Evolutionary conservation across 2,329 filamentous ascomycete species (phyloP).

Genomic region (Penicillium paneum): DNA sequence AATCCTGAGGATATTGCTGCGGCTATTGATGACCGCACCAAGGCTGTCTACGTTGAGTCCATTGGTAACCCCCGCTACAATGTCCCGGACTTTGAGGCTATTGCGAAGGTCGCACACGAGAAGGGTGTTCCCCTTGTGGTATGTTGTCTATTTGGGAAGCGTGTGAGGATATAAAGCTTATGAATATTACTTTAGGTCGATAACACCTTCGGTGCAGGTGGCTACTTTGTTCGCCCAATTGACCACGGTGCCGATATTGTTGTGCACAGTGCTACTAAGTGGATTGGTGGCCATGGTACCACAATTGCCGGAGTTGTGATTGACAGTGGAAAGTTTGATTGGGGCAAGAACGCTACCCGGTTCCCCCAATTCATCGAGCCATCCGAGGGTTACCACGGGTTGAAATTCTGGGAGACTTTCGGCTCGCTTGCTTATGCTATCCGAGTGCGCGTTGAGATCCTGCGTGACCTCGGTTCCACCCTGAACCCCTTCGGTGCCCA

Average conservation of each 20-base stretch:
- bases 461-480: slow-evolving; percentile 77
- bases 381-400: slow-evolving; percentile 82
- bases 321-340: slow-evolving; percentile 90
- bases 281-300: slow-evolving; percentile 94
- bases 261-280: slow-evolving; percentile 92
- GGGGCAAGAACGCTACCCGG: slow-evolving; percentile 75
- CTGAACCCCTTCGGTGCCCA: slow-evolving; percentile 91
- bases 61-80: slow-evolving; percentile 95
- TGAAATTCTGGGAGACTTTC: slow-evolving; percentile 94
- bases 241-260: slow-evolving; percentile 91
- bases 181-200: slow-evolving; percentile 60
- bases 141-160: slow-evolving; percentile 9
- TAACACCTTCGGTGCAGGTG: slow-evolving; percentile 93
- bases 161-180: not conserved
- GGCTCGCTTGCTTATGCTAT: slow-evolving; percentile 81
- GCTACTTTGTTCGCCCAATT: slow-evolving; percentile 82
- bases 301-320: slow-evolving; percentile 84
- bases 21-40: slow-evolving; percentile 88
- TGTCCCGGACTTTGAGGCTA: slow-evolving; percentile 83
- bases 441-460: slow-evolving; percentile 80
- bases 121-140: slow-evolving; percentile 65
- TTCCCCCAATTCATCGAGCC: slow-evolving; percentile 92
- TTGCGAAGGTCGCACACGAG: slow-evolving; percentile 74
- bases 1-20: slow-evolving; percentile 72
- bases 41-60: slow-evolving; percentile 86